Conservation (phyloP, 75 land plant species). For the Sequoia sempervirens region DNA sequence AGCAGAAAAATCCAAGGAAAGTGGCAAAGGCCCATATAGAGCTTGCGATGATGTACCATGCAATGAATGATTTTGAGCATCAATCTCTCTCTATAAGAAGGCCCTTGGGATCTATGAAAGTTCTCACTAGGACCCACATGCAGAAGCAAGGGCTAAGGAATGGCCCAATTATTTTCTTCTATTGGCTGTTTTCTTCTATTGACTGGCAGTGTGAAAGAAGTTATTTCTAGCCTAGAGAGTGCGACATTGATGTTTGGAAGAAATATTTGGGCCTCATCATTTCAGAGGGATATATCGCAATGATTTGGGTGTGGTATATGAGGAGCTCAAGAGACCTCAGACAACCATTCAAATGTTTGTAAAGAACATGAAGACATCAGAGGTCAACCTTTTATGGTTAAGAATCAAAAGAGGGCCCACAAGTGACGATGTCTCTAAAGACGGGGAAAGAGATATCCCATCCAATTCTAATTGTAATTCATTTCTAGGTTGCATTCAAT, state of each 20-base stretch:
- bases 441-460: background rate
- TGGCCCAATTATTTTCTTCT: too few species aligned
- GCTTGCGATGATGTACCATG: constrained; percentile 47
- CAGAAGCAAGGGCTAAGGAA: constrained; percentile 50
- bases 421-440: constrained; percentile 10
- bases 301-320: constrained; percentile 61
- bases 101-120: constrained; percentile 40
- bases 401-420: constrained; percentile 73
- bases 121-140: constrained; percentile 47
- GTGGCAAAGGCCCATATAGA: constrained; percentile 49
- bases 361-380: constrained; percentile 59
- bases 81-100: constrained; percentile 52
- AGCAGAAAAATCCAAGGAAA: constrained; percentile 18
- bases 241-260: constrained; percentile 45
- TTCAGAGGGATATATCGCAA: constrained; percentile 64
- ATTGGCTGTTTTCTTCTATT: constrained; percentile 58
- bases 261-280: constrained; percentile 59
- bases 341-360: constrained; percentile 62
- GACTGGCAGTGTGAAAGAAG: constrained; percentile 51
- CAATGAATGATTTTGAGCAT: constrained; percentile 58
- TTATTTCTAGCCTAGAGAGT: constrained; percentile 59
- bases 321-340: constrained; percentile 59
- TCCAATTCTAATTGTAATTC: background rate
- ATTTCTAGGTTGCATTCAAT: constrained; percentile 42
- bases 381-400: constrained; percentile 61